Evolutionary conservation across 2,329 filamentous ascomycete species (phyloP).

Genomic region (Dactylellina parvicollis): DNA sequence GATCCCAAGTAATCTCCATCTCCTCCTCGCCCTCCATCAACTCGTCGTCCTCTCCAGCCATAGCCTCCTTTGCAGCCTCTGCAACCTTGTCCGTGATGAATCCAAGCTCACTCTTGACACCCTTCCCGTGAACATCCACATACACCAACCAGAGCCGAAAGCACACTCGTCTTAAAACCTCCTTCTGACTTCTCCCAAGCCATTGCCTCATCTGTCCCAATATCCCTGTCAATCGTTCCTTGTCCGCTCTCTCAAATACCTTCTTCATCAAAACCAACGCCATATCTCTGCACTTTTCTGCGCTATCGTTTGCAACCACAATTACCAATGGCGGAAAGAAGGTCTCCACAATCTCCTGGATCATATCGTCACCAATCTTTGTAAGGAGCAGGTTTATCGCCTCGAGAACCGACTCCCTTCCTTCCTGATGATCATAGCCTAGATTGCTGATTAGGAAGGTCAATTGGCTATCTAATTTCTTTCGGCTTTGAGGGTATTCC

Average conservation of each 20-base stretch:
- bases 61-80: conserved; percentile 38
- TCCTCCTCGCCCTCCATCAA: conserved; percentile 62
- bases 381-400: conserved; percentile 84
- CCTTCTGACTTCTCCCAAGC: conserved; percentile 78
- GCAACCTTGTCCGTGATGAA: conserved; percentile 41
- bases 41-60: conserved; percentile 60
- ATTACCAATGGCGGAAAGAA: conserved; percentile 89
- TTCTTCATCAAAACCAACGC: conserved; percentile 82
- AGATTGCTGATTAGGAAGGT: conserved; percentile 89
- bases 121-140: conserved; percentile 67
- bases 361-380: conserved; percentile 82
- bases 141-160: conserved; percentile 85
- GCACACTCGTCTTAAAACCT: conserved; percentile 75
- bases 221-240: conserved; percentile 76
- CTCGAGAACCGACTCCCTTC: conserved; percentile 92
- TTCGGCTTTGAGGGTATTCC: conserved; percentile 92
- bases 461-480: conserved; percentile 87
- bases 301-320: conserved; percentile 87
- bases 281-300: conserved; percentile 82
- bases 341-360: conserved; percentile 81
- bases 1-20: conserved; percentile 72
- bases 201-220: conserved; percentile 76
- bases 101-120: conserved; percentile 22
- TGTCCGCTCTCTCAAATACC: conserved; percentile 80
- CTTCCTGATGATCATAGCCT: conserved; percentile 87